Percentiles rank a stretch among this genome's conserved stretches.
These are phyloP conservation scores for Entomortierella chlamydospora DNA, from an alignment of 192 early-diverging fungal genomes.

Conservation along the genomic window DNA sequence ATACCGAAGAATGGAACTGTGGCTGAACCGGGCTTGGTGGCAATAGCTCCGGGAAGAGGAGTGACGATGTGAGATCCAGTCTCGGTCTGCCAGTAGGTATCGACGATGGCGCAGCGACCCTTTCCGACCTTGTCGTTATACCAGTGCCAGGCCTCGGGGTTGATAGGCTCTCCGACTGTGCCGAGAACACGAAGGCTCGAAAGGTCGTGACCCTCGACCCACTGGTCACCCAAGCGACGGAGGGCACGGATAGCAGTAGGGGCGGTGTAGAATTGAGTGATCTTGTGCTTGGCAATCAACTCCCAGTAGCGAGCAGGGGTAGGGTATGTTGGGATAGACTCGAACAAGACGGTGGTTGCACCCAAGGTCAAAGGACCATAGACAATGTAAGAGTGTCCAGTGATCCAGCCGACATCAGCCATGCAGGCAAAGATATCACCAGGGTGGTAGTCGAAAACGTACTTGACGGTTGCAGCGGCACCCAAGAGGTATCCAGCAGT, in stretches of 20 bases:
- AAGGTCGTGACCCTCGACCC: conserved; percentile 83
- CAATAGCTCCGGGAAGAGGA: conserved; percentile 88
- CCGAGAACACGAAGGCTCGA: conserved; percentile 90
- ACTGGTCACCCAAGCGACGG: conserved; percentile 84
- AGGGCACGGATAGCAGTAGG: conserved; percentile 98
- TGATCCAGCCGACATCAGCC: conserved; percentile 95
- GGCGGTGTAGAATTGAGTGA: conserved; percentile 98
- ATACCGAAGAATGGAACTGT: conserved; percentile 98
- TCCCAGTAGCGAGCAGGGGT: conserved; percentile 86
- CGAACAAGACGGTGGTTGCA: conserved; percentile 93
- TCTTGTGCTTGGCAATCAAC: conserved; percentile 87
- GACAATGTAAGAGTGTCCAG: conserved; percentile 90
- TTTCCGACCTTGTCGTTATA: conserved; percentile 93
- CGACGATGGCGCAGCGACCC: conserved; percentile 90
- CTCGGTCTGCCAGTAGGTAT: conserved; percentile 97
- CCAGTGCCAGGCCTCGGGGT: conserved; percentile 98
- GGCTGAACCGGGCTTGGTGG: conserved; percentile 95
- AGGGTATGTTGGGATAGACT: conserved; percentile 95
- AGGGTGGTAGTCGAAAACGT: conserved; percentile 94
- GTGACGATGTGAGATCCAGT: conserved; percentile 94
- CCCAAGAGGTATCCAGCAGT: conserved; percentile 96
- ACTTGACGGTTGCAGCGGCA: conserved; percentile 87
- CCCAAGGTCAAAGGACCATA: conserved; percentile 93
- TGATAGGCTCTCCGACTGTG: conserved; percentile 97
- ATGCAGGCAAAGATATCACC: conserved; percentile 93